A percentile compares a stretch with the other conserved stretches of the same genome.
Evolutionary conservation across 1,139 yeast genomes (phyloP).

Genomic region (Candida frijolesensis): DNA sequence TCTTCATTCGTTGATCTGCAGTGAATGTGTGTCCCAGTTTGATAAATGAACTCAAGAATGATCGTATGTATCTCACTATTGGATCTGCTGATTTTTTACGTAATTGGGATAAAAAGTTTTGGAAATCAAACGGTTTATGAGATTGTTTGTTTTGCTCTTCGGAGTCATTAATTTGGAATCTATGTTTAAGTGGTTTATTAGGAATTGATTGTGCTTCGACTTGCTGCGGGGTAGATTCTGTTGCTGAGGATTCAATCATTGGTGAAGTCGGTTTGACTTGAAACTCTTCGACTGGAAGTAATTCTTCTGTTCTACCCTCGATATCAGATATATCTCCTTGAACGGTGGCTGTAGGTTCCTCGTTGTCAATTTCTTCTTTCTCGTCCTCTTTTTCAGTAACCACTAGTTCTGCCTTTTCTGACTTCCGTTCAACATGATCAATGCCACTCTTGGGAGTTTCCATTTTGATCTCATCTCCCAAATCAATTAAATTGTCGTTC

Average conservation of each 20-base stretch:
- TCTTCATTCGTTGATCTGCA: slow-evolving; percentile 73
- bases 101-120: slow-evolving; percentile 70
- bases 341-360: slow-evolving; percentile 8
- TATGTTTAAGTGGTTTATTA: slow-evolving; percentile 4
- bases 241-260: not conserved
- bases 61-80: slow-evolving; percentile 79
- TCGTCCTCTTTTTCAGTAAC: not conserved
- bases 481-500: slow-evolving; percentile 10
- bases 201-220: not conserved
- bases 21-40: slow-evolving; percentile 66
- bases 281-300: not conserved
- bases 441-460: not conserved
- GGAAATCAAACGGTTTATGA: slow-evolving; percentile 75
- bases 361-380: not conserved
- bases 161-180: slow-evolving; percentile 21
- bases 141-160: slow-evolving; percentile 41
- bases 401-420: not conserved
- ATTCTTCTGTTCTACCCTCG: not conserved
- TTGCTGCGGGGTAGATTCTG: not conserved
- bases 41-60: slow-evolving; percentile 74
- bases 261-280: not conserved
- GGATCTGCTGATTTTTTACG: slow-evolving; percentile 84
- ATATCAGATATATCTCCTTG: slow-evolving; percentile 10
- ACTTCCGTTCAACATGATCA: not conserved
- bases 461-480: not conserved